A percentile compares a stretch with the other conserved stretches of the same genome.
Evolutionary conservation across 352 stramenopile genomes (phyloP).

Genomic region (Halophytophthora batemanensis): DNA sequence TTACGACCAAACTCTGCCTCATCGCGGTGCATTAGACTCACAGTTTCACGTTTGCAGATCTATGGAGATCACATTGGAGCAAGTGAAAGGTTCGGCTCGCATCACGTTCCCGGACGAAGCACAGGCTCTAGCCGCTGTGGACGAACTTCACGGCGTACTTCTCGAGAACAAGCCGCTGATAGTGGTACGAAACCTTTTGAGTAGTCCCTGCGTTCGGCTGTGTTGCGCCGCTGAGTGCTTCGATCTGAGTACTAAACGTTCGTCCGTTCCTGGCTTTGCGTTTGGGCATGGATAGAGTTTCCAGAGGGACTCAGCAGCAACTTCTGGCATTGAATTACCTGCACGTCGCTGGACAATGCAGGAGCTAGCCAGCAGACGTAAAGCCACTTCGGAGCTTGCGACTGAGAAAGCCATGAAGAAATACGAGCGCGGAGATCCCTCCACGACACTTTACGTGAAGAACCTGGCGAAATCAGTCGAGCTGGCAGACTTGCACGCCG

Average conservation of each 20-base stretch:
- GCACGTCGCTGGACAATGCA: slow-evolving; percentile 23
- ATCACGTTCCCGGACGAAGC: slow-evolving; percentile 28
- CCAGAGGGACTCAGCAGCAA: slow-evolving; percentile 4
- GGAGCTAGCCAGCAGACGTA: slow-evolving; percentile 22
- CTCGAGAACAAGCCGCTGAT: slow-evolving; percentile 42
- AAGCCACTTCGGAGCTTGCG: slow-evolving; percentile 16
- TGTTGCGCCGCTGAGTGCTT: slow-evolving; percentile 2
- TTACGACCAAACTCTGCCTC: too few species aligned
- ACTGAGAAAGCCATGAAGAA: slow-evolving; percentile 67
- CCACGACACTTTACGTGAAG: slow-evolving; percentile 73
- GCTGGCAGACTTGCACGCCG: slow-evolving; percentile 33
- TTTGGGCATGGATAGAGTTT: slow-evolving; percentile 26
- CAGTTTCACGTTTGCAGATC: slow-evolving; percentile 14
- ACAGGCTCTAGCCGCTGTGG: slow-evolving; percentile 36
- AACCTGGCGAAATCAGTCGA: slow-evolving; percentile 65
- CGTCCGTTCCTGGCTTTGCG: not conserved
- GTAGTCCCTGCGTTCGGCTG: not conserved
- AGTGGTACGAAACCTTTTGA: slow-evolving; percentile 33
- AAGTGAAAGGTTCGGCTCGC: slow-evolving; percentile 7
- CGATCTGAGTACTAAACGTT: too few species aligned
- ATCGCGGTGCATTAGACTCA: too few species aligned
- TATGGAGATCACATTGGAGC: slow-evolving; percentile 15
- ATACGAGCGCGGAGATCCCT: slow-evolving; percentile 54
- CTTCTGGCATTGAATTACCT: not conserved
- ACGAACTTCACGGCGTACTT: slow-evolving; percentile 46